Evolutionary conservation across 2,329 filamentous ascomycete genomes (phyloP).

Genomic region (Arachnomyces sp.): DNA sequence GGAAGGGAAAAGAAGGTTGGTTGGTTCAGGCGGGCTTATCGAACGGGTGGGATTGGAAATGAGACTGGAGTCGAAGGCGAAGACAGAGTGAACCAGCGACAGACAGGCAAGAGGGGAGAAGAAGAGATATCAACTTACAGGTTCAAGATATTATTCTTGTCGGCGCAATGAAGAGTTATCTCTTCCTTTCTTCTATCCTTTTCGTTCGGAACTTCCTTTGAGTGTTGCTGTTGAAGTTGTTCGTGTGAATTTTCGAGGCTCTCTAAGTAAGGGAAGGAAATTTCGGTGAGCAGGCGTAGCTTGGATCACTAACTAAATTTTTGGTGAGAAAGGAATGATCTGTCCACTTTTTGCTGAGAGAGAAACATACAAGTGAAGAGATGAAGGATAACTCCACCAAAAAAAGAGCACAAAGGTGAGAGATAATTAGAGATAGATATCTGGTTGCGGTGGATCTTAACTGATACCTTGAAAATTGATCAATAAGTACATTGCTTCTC

Average conservation of each 20-base stretch:
- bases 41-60: slow-evolving; percentile 8
- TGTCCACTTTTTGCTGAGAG: too few relatives aligned
- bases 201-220: too few relatives aligned
- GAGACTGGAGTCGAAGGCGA: slow-evolving; percentile 7
- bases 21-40: slow-evolving; percentile 8
- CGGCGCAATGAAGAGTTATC: neutral
- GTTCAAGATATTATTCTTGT: slow-evolving; percentile 8
- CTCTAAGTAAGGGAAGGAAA: neutral
- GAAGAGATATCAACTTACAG: slow-evolving; percentile 9
- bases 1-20: slow-evolving; percentile 6
- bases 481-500: neutral
- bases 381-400: neutral
- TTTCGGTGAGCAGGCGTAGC: slow-evolving; percentile 25
- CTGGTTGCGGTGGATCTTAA: too few relatives aligned
- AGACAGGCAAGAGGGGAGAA: slow-evolving; percentile 12
- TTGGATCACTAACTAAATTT: slow-evolving; percentile 25
- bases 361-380: neutral
- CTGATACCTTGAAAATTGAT: neutral
- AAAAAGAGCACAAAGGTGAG: slow-evolving; percentile 5
- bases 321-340: too few relatives aligned
- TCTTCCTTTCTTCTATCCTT: too few relatives aligned
- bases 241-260: slow-evolving; percentile 25
- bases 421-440: neutral
- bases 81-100: slow-evolving; percentile 8
- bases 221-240: slow-evolving; percentile 8